phyloP scores from a whole-genome alignment of 2,329 filamentous ascomycete genomes.

The Sarocladiaceae sp. region DNA sequence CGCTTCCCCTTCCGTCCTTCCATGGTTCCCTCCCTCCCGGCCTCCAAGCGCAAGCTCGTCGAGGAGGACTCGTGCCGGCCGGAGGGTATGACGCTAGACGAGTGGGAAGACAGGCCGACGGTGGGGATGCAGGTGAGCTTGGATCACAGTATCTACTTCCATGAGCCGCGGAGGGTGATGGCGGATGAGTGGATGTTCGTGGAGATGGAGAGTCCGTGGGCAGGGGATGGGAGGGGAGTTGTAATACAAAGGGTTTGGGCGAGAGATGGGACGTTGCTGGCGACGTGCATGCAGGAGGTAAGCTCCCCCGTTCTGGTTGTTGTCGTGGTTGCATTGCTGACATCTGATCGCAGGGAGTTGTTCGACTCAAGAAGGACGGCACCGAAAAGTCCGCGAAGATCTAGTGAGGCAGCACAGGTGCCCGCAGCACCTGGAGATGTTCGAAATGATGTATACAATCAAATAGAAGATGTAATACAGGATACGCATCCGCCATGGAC shows the following conservation, averaged over 20 bases:
- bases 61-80: slow-evolving; percentile 39
- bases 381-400: slow-evolving; percentile 27
- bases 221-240: slow-evolving; percentile 68
- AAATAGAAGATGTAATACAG: neutral
- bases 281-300: slow-evolving; percentile 75
- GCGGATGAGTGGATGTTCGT: slow-evolving; percentile 73
- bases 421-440: neutral
- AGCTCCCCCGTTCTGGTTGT: slow-evolving; percentile 17
- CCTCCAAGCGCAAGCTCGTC: slow-evolving; percentile 29
- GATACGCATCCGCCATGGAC: neutral
- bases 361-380: slow-evolving; percentile 40
- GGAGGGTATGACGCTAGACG: slow-evolving; percentile 46
- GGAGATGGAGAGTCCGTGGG: slow-evolving; percentile 77
- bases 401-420: slow-evolving; percentile 11
- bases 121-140: slow-evolving; percentile 82
- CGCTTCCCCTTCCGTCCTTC: slow-evolving; percentile 55
- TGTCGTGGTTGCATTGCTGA: neutral
- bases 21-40: slow-evolving; percentile 45
- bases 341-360: slow-evolving; percentile 34
- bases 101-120: slow-evolving; percentile 45
- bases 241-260: slow-evolving; percentile 71
- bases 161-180: slow-evolving; percentile 50
- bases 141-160: slow-evolving; percentile 68
- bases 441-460: too few relatives aligned
- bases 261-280: slow-evolving; percentile 64